Percentiles rank a stretch among this genome's conserved stretches.
Conservation (phyloP, 345 rosid species). For the Hibiscus trionum region DNA sequence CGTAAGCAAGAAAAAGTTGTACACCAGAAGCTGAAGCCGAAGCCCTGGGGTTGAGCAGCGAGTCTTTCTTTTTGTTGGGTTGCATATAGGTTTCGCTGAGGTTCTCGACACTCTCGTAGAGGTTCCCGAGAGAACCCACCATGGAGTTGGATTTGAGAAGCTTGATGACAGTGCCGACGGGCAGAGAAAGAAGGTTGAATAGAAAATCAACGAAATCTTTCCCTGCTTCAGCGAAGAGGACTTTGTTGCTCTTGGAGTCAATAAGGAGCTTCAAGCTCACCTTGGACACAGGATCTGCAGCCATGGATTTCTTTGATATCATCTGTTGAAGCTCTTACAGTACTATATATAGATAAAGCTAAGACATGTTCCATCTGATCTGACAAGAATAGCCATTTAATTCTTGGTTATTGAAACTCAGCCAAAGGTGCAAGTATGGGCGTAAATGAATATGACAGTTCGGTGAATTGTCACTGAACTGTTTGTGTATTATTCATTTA, state of each 20-base stretch:
- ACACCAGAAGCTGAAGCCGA: background rate
- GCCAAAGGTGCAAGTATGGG: too few relatives aligned
- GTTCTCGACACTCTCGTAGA: constrained; percentile 12
- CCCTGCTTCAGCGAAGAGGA: background rate
- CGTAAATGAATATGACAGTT: too few relatives aligned
- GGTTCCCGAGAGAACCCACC: constrained; percentile 21
- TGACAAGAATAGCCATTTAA: too few relatives aligned
- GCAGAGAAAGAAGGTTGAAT: constrained; percentile 12
- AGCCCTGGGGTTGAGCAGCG: background rate
- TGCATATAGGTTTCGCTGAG: constrained; percentile 9
- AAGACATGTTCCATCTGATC: background rate
- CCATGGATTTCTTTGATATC: background rate
- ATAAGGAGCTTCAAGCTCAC: constrained; percentile 2
- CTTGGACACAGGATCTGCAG: background rate
- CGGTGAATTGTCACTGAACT: background rate
- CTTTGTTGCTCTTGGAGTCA: background rate
- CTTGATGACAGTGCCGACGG: constrained; percentile 12
- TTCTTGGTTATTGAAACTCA: too few relatives aligned
- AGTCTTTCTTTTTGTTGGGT: constrained; percentile 6
- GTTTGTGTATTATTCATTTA: too few relatives aligned
- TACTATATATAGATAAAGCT: background rate
- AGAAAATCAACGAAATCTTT: constrained; percentile 1
- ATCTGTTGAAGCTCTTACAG: too few relatives aligned
- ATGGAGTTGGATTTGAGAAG: background rate
- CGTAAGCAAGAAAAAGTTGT: background rate